phyloP scores from a whole-genome alignment of 306 rosid genomes.

The Datisca glomerata region DNA sequence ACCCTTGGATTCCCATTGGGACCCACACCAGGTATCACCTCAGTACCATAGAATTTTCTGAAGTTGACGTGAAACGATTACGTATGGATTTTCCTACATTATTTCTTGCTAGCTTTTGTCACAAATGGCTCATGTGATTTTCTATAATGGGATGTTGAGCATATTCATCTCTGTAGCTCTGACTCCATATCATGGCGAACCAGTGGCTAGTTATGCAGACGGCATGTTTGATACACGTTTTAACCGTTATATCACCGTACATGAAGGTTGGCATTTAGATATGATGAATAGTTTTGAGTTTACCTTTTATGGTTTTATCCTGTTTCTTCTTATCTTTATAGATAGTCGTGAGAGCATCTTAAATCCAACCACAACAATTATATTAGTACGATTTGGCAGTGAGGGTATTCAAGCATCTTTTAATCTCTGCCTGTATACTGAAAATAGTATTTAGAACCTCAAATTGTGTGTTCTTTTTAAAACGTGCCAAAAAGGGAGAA shows the following conservation, averaged over 20 bases:
- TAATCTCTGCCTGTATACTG: too few relatives aligned
- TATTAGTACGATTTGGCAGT: too few relatives aligned
- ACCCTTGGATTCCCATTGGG: too few relatives aligned
- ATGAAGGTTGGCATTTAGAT: neutral
- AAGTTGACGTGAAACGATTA: too few relatives aligned
- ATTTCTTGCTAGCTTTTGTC: too few relatives aligned
- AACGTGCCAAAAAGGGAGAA: neutral
- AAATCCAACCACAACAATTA: conserved; percentile 50
- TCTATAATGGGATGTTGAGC: too few relatives aligned
- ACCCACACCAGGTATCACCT: too few relatives aligned
- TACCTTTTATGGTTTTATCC: neutral
- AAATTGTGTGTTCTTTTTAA: neutral
- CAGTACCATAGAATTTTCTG: too few relatives aligned
- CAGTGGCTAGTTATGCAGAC: conserved; percentile 65
- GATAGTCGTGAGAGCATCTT: conserved; percentile 47
- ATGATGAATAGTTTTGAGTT: neutral
- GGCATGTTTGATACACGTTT: conserved; percentile 64
- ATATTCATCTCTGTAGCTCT: conserved; percentile 48
- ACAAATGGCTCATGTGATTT: too few relatives aligned
- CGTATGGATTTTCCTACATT: too few relatives aligned
- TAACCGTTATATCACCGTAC: conserved; percentile 57
- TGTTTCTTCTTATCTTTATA: conserved; percentile 16
- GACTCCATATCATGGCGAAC: conserved; percentile 69
- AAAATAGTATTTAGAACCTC: conserved; percentile 51
- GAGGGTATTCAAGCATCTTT: too few relatives aligned